These are phyloP conservation scores for Solanum stenotomum DNA, from an alignment of 257 asterid genomes.

Conservation along the genomic window DNA sequence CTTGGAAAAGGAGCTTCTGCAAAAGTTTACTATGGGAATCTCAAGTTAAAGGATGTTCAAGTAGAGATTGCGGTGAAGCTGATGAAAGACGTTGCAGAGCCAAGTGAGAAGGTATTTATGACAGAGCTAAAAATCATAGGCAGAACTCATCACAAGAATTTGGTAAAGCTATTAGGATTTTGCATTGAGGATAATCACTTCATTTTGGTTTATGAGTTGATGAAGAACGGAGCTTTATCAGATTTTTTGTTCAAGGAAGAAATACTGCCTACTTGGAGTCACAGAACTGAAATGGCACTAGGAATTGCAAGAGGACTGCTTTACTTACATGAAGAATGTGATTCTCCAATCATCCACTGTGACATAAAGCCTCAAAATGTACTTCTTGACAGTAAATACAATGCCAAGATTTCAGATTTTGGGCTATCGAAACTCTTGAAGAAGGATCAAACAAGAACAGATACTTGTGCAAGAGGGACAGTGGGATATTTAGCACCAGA, in stretches of 20 bases:
- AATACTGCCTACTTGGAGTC: constrained; percentile 1
- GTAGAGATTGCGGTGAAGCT: constrained; percentile 1
- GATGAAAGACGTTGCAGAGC: not conserved
- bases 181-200: not conserved
- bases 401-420: constrained; percentile 12
- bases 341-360: constrained; percentile 9
- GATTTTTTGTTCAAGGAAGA: not conserved
- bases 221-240: constrained; percentile 6
- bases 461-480: constrained; percentile 10
- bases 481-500: constrained; percentile 16
- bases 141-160: constrained; percentile 9
- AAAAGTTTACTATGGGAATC: not conserved
- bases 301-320: constrained; percentile 10
- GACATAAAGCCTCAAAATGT: constrained; percentile 11
- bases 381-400: not conserved
- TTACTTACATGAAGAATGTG: constrained; percentile 12
- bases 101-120: not conserved
- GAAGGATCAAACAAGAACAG: constrained; percentile 1
- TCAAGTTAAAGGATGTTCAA: not conserved
- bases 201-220: constrained; percentile 13
- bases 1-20: constrained; percentile 11
- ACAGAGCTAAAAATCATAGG: constrained; percentile 7
- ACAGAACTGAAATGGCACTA: not conserved
- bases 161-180: constrained; percentile 7
- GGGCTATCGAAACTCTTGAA: constrained; percentile 9